Evolutionary conservation across 2,329 filamentous ascomycete genomes (phyloP).

Genomic region (Diaporthe longicolla): DNA sequence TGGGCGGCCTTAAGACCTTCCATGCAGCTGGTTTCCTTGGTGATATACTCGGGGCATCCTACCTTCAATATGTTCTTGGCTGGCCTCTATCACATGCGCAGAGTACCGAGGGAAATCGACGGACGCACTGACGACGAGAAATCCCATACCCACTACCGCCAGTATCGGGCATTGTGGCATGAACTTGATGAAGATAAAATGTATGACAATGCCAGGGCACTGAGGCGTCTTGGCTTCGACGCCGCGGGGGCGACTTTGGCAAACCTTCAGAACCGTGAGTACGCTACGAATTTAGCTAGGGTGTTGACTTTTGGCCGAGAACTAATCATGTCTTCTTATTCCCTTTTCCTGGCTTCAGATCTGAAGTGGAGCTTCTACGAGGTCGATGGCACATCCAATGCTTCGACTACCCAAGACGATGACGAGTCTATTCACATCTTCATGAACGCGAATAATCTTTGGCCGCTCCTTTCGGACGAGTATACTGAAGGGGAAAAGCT

Average conservation of each 20-base stretch:
- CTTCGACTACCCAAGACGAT: background rate
- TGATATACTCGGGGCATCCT: background rate
- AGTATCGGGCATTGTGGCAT: background rate
- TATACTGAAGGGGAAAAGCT: conserved; percentile 8
- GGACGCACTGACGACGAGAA: background rate
- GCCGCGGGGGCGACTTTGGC: background rate
- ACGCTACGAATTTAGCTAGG: background rate
- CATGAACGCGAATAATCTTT: background rate
- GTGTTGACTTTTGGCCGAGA: background rate
- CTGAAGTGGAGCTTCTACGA: background rate
- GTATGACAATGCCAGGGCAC: background rate
- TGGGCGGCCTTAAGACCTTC: conserved; percentile 3
- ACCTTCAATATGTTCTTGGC: background rate
- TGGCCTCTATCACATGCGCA: background rate
- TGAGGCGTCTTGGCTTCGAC: background rate
- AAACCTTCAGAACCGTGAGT: background rate
- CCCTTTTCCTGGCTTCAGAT: background rate
- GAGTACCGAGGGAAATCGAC: background rate
- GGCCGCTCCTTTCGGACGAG: background rate
- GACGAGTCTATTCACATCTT: background rate
- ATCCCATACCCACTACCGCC: background rate
- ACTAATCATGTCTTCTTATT: background rate
- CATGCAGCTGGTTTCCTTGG: background rate
- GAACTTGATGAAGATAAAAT: background rate
- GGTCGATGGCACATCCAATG: background rate